Conservation (phyloP, 768 basidiomycete genomes). For the Amanita molliuscula region DNA sequence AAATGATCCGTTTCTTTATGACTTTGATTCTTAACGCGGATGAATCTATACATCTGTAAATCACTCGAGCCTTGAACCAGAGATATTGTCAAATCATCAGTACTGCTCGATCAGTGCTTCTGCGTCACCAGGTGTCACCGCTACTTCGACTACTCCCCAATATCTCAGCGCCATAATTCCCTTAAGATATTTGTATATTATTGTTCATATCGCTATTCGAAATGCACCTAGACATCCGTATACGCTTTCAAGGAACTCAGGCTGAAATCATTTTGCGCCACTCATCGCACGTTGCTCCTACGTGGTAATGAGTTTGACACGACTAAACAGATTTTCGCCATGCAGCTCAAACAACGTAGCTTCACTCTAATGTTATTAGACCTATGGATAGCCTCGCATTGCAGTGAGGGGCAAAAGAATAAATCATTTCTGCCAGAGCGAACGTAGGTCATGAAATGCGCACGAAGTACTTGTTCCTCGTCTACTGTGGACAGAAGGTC, state of each 20-base stretch:
- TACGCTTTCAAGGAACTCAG: background rate
- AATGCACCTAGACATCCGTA: background rate
- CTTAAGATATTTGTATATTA: background rate
- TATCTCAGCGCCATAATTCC: no score
- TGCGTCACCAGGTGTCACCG: no score
- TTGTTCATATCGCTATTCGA: background rate
- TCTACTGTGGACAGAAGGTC: slow-evolving; percentile 26
- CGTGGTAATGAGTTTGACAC: slow-evolving; percentile 30
- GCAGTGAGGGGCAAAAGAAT: slow-evolving; percentile 43
- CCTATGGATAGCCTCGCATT: slow-evolving; percentile 40
- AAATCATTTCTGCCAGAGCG: slow-evolving; percentile 28
- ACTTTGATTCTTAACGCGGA: slow-evolving; percentile 60
- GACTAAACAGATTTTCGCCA: slow-evolving; percentile 24
- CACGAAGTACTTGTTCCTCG: slow-evolving; percentile 28
- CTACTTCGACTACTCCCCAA: no score
- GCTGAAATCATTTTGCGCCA: background rate
- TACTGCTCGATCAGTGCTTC: no score
- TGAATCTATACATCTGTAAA: slow-evolving; percentile 26
- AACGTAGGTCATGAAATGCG: slow-evolving; percentile 33
- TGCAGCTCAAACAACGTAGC: slow-evolving; percentile 27
- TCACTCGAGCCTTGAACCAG: background rate
- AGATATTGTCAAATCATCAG: background rate
- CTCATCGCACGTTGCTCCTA: slow-evolving; percentile 26
- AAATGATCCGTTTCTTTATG: slow-evolving; percentile 57
- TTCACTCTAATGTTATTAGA: slow-evolving; percentile 12